Conservation (phyloP, 768 basidiomycete species). For the Podaxis rugospora region DNA sequence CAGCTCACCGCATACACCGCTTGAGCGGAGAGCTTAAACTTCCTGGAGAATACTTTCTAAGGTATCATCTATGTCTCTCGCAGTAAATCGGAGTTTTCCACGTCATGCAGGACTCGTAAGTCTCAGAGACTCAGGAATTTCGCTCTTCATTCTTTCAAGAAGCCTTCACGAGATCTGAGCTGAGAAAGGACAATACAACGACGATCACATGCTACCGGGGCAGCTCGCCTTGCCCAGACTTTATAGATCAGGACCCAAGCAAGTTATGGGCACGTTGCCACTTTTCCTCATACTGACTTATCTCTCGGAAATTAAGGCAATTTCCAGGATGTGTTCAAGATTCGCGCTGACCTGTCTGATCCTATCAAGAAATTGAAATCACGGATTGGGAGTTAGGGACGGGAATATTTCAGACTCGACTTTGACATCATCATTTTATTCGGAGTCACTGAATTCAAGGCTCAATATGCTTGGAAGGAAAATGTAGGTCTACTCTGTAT, state of each 20-base stretch:
- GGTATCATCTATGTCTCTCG: not conserved
- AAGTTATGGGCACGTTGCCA: not conserved
- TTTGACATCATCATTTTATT: constrained; percentile 39
- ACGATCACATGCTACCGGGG: constrained; percentile 20
- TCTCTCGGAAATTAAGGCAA: constrained; percentile 2
- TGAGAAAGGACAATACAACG: constrained; percentile 9
- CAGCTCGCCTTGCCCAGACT: constrained; percentile 14
- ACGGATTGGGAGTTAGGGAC: not conserved
- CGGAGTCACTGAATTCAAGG: constrained; percentile 43
- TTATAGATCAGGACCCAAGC: constrained; percentile 20
- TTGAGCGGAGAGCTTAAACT: constrained; percentile 7
- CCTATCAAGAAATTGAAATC: constrained; percentile 6
- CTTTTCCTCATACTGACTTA: not conserved
- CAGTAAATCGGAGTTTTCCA: not conserved
- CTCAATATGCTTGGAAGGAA: constrained; percentile 41
- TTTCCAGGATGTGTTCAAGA: constrained; percentile 17
- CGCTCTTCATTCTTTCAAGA: constrained; percentile 9
- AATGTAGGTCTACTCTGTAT: constrained; percentile 19
- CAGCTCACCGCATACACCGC: not conserved
- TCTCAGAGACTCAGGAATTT: constrained; percentile 21
- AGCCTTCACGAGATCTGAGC: constrained; percentile 1
- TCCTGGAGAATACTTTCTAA: constrained; percentile 9
- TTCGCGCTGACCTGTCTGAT: constrained; percentile 18
- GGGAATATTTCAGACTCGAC: constrained; percentile 19
- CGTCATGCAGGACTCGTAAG: constrained; percentile 15